A percentile compares a stretch with the other conserved stretches of the same genome.
Conservation (phyloP, 352 stramenopile genomes). For the Globisporangium okanoganense region DNA sequence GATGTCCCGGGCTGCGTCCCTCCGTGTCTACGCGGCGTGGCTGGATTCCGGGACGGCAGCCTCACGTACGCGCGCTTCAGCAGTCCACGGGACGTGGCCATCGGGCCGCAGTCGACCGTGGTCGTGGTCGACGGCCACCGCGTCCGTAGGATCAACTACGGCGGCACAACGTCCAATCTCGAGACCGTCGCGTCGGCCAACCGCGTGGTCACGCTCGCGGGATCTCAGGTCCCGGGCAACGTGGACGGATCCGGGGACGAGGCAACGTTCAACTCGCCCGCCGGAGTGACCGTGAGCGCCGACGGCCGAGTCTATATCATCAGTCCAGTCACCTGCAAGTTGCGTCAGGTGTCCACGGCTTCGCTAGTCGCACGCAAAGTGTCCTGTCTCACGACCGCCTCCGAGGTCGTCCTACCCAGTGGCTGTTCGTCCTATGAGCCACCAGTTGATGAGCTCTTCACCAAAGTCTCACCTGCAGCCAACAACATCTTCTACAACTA, state of each 20-base stretch:
- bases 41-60: conserved; percentile 84
- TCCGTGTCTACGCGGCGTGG: conserved; percentile 88
- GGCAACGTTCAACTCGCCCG: conserved; percentile 88
- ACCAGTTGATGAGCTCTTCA: conserved; percentile 85
- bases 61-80: conserved; percentile 89
- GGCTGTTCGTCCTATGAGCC: conserved; percentile 94
- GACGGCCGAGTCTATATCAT: conserved; percentile 89
- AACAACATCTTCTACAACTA: conserved; percentile 96
- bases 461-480: conserved; percentile 60
- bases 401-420: conserved; percentile 86
- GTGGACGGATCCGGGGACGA: conserved; percentile 86
- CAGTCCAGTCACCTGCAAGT: conserved; percentile 88
- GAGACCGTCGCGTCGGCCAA: conserved; percentile 60
- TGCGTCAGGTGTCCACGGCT: conserved; percentile 82
- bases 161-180: conserved; percentile 45
- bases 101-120: conserved; percentile 76
- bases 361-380: conserved; percentile 56
- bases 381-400: conserved; percentile 74
- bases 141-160: conserved; percentile 82
- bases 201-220: conserved; percentile 91
- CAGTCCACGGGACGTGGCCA: conserved; percentile 89
- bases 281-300: conserved; percentile 77
- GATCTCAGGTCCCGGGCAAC: conserved; percentile 54
- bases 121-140: conserved; percentile 90
- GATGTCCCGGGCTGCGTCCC: conserved; percentile 83